A percentile compares a stretch with the other conserved stretches of the same genome.
These are phyloP conservation scores for Teratosphaeria zuluensis DNA, from an alignment of 2,329 filamentous ascomycete species.

Conservation along the genomic window DNA sequence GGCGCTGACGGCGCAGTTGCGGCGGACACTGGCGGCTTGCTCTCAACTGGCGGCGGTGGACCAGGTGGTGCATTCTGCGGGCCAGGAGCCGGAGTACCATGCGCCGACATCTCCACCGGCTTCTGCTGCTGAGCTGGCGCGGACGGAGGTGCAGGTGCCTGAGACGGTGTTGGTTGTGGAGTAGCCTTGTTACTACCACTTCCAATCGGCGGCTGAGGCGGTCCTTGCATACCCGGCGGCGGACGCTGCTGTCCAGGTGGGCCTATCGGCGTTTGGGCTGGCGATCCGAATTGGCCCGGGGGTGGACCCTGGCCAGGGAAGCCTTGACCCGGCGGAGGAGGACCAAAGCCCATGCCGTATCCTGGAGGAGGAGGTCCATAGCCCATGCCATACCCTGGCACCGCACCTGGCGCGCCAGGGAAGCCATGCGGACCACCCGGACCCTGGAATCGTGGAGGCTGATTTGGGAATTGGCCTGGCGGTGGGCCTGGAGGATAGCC, in stretches of 20 bases:
- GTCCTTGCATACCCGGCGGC: constrained; percentile 38
- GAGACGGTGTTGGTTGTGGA: constrained; percentile 14
- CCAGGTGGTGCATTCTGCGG: constrained; percentile 39
- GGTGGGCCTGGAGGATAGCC: constrained; percentile 30
- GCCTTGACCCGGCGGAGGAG: constrained; percentile 40
- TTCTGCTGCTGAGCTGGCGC: constrained; percentile 16
- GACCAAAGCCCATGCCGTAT: constrained; percentile 22
- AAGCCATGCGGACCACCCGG: constrained; percentile 36
- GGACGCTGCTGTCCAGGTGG: constrained; percentile 40
- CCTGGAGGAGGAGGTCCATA: constrained; percentile 50
- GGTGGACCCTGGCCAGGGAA: constrained; percentile 42
- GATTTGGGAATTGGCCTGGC: constrained; percentile 32
- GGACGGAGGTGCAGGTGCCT: constrained; percentile 2
- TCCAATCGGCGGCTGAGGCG: constrained; percentile 27
- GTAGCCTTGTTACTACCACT: constrained; percentile 25
- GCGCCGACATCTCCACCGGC: constrained; percentile 23
- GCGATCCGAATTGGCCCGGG: constrained; percentile 22
- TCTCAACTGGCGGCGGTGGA: constrained; percentile 57
- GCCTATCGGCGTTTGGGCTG: constrained; percentile 41
- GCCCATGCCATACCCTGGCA: constrained; percentile 47
- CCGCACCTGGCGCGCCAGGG: constrained; percentile 32
- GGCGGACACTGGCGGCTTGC: constrained; percentile 51
- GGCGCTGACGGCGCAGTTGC: constrained; percentile 44
- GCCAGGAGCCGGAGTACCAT: constrained; percentile 34
- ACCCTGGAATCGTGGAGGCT: constrained; percentile 36